A percentile compares a stretch with the other conserved stretches of the same genome.
These are phyloP conservation scores for Mallotus nudiflorus DNA, from an alignment of 345 rosid species.

Conservation along the genomic window DNA sequence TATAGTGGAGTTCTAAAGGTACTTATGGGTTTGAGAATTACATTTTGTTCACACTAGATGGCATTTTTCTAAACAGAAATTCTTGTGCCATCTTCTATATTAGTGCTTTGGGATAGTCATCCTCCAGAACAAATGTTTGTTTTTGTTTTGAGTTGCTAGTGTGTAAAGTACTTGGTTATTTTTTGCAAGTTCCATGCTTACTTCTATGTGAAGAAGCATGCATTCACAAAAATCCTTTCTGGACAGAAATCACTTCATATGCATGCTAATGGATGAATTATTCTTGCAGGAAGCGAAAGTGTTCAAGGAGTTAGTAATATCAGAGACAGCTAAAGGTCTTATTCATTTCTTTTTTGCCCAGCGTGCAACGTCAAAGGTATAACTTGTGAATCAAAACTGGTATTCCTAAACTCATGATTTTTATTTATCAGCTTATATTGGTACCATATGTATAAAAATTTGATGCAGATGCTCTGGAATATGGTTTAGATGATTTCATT, in stretches of 20 bases:
- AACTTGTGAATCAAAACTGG: conserved; percentile 6
- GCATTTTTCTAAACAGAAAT: neutral
- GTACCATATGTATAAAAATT: neutral
- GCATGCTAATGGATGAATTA: conserved; percentile 15
- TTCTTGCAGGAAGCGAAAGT: conserved; percentile 78
- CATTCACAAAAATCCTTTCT: neutral
- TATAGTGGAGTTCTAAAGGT: conserved; percentile 88
- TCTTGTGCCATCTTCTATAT: conserved; percentile 3
- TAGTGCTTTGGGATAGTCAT: conserved; percentile 7
- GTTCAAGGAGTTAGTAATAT: conserved; percentile 64
- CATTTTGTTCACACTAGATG: neutral
- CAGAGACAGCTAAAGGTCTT: conserved; percentile 80
- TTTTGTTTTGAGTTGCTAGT: neutral
- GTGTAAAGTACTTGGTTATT: neutral
- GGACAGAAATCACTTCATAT: conserved; percentile 1
- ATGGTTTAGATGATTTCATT: neutral
- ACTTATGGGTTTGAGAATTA: conserved; percentile 4
- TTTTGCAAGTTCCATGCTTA: neutral
- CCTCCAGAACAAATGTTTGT: neutral
- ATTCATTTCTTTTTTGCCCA: conserved; percentile 90
- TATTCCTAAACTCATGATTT: neutral
- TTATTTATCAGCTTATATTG: neutral
- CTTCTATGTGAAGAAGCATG: neutral
- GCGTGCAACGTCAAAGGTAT: conserved; percentile 82
- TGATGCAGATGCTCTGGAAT: neutral